Conservation (phyloP, 306 rosid species). For the Acacia acuminata region DNA sequence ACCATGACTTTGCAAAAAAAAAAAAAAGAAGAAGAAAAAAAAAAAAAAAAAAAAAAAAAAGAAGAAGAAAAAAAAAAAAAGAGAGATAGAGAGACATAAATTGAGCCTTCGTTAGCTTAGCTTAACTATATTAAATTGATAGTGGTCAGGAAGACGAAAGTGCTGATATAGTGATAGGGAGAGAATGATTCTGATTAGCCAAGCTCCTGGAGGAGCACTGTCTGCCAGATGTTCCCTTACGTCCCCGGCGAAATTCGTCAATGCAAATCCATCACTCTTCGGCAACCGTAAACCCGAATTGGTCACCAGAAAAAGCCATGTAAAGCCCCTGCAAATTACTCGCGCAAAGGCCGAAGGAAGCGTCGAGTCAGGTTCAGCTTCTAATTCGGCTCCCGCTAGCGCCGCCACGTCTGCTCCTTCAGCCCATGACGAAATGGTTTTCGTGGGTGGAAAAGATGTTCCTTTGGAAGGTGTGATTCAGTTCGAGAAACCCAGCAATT, state of each 20-base stretch:
- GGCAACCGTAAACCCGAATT: slow-evolving; percentile 41
- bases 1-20: too few relatives aligned
- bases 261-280: slow-evolving; percentile 51
- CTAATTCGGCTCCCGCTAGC: slow-evolving; percentile 34
- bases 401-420: slow-evolving; percentile 34
- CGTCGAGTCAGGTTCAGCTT: slow-evolving; percentile 46
- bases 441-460: slow-evolving; percentile 65
- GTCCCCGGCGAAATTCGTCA: slow-evolving; percentile 44
- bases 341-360: slow-evolving; percentile 61
- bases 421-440: slow-evolving; percentile 53
- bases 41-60: too few relatives aligned
- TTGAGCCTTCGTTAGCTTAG: not conserved
- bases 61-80: too few relatives aligned
- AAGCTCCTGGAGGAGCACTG: slow-evolving; percentile 54
- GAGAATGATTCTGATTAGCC: slow-evolving; percentile 59
- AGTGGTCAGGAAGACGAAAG: not conserved
- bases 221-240: slow-evolving; percentile 49
- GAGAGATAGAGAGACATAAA: too few relatives aligned
- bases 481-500: slow-evolving; percentile 70
- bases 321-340: slow-evolving; percentile 47
- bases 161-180: not conserved
- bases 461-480: slow-evolving; percentile 96
- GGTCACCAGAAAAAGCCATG: slow-evolving; percentile 30
- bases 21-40: too few relatives aligned
- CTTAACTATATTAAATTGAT: not conserved